These are phyloP conservation scores for Dothistroma septosporum DNA, from an alignment of 2,329 filamentous ascomycete genomes.

Conservation along the genomic window DNA sequence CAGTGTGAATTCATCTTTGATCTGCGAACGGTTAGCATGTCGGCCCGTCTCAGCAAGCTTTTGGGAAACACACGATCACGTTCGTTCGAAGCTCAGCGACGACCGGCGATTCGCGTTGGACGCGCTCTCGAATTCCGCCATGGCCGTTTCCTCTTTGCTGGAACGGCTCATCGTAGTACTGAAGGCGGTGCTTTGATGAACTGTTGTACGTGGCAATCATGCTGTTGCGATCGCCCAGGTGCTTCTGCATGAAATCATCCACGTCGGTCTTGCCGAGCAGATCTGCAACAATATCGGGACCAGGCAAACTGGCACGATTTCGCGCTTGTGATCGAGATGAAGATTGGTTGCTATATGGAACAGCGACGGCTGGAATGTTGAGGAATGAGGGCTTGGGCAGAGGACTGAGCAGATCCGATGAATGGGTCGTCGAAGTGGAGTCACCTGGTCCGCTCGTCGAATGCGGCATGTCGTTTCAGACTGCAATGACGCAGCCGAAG, in stretches of 20 bases:
- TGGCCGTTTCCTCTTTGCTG: conserved; percentile 30
- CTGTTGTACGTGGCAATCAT: conserved; percentile 23
- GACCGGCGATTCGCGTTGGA: conserved; percentile 45
- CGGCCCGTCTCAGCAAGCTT: background rate
- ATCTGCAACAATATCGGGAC: conserved; percentile 11
- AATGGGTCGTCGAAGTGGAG: conserved; percentile 10
- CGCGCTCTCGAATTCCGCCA: conserved; percentile 37
- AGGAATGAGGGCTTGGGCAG: conserved; percentile 1
- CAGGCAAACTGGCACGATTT: conserved; percentile 16
- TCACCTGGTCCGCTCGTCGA: conserved; percentile 15
- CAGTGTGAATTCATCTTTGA: conserved; percentile 70
- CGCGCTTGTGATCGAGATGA: background rate
- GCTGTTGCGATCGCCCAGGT: conserved; percentile 18
- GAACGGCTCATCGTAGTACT: conserved; percentile 35
- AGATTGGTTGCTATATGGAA: conserved; percentile 1
- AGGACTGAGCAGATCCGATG: conserved; percentile 5
- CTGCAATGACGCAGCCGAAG: conserved; percentile 1
- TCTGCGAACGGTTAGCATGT: conserved; percentile 43
- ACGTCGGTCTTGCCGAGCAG: conserved; percentile 10
- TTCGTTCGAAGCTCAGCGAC: conserved; percentile 48
- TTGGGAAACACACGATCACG: conserved; percentile 44
- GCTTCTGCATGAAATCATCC: conserved; percentile 20
- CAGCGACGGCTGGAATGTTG: conserved; percentile 6
- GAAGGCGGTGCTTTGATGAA: conserved; percentile 33
- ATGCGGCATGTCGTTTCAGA: conserved; percentile 19